Evolutionary conservation across 768 basidiomycete genomes (phyloP).

Genomic region (Russula abietina): DNA sequence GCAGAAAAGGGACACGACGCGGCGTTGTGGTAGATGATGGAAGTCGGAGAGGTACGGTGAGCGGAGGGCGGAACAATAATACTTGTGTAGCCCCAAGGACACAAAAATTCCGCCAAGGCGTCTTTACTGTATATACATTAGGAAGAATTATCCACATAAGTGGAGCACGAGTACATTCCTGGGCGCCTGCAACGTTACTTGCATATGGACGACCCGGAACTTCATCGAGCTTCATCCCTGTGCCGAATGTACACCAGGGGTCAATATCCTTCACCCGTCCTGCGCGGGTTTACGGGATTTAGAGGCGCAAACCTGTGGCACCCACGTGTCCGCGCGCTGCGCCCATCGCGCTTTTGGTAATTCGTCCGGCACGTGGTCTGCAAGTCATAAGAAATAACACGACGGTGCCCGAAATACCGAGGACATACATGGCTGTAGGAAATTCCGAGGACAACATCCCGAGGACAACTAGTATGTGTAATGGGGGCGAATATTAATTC

Average conservation of each 20-base stretch:
- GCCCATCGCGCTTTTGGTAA: constrained; percentile 6
- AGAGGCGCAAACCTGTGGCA: neutral
- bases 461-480: no score
- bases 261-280: neutral
- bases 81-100: neutral
- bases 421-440: no score
- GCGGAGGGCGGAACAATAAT: constrained; percentile 4
- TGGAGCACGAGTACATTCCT: constrained; percentile 10
- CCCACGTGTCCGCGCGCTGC: constrained; percentile 10
- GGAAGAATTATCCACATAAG: constrained; percentile 8
- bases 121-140: constrained; percentile 9
- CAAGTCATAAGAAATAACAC: no score
- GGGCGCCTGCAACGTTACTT: neutral
- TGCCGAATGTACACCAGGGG: neutral
- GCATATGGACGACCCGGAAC: neutral
- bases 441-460: no score
- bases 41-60: constrained; percentile 2
- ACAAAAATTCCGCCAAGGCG: constrained; percentile 8
- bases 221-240: neutral
- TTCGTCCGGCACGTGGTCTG: constrained; percentile 7
- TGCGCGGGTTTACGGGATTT: neutral
- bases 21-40: constrained; percentile 5
- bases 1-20: neutral
- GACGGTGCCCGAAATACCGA: no score
- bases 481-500: neutral